phyloP scores from a whole-genome alignment of 2,329 filamentous ascomycete species.

The Calonectria leucothoes region DNA sequence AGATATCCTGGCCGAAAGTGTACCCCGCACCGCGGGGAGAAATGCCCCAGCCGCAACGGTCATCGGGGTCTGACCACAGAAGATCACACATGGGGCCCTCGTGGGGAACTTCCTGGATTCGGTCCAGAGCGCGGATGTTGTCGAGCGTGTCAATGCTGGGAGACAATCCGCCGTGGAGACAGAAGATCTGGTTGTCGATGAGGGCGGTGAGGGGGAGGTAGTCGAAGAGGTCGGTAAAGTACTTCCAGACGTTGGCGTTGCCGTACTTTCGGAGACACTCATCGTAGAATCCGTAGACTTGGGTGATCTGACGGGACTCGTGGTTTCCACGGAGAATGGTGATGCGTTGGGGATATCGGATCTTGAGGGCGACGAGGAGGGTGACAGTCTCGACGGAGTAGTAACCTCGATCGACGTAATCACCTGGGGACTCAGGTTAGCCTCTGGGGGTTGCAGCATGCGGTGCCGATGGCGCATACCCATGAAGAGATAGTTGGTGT shows the following conservation, averaged over 20 bases:
- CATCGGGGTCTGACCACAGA: constrained; percentile 97
- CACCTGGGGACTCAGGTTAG: constrained; percentile 66
- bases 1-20: constrained; percentile 97
- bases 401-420: constrained; percentile 98
- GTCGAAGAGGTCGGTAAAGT: constrained; percentile 98
- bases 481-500: constrained; percentile 99
- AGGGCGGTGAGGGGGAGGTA: constrained; percentile 96
- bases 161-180: constrained; percentile 94
- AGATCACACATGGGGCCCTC: constrained; percentile 99
- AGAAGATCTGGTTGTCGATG: constrained; percentile 99
- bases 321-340: constrained; percentile 99
- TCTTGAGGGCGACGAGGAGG: constrained; percentile 95
- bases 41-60: constrained; percentile 95
- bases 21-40: constrained; percentile 94
- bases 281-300: constrained; percentile 99
- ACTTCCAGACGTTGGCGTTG: constrained; percentile 99
- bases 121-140: constrained; percentile 94
- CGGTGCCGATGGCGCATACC: constrained; percentile 64
- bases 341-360: constrained; percentile 97
- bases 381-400: constrained; percentile 99
- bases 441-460: neutral
- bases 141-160: constrained; percentile 97
- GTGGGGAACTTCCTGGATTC: constrained; percentile 98
- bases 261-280: constrained; percentile 99
- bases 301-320: constrained; percentile 98